Base-by-base conservation (phyloP, 1,284 basidiomycete species). In the Ustilago sp. region DNA sequence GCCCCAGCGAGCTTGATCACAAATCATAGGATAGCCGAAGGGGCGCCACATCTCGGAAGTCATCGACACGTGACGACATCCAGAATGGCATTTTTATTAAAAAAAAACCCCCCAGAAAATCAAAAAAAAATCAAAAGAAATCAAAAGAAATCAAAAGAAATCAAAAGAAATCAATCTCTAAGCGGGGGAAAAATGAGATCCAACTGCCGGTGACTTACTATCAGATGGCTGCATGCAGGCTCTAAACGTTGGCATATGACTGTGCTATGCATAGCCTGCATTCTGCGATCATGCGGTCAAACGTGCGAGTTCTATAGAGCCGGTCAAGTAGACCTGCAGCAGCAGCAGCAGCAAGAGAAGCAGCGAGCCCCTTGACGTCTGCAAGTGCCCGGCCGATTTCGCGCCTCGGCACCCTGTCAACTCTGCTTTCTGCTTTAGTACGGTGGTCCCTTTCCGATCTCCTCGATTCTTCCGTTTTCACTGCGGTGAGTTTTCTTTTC, bases 151-250 rank as follows among this genome's bases (percentile, higher is more conserved):
- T n/a, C n/a, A n/a, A n/a, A n/a, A 23, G 31, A 23, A 23, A 39
- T 17, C 12, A 62, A 23, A 11, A n/a, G 32, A 36, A 32, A 39
- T n/a, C 12, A 19, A 41, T 23, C 23, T 32, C 31, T 32, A 39
- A 39, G 47, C 35, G 58, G 39, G 31, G 31, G 28, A 52, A 59
- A 23, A 15, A 15, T 43, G 31, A n/a, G 34, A 50, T 41, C 54
- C 28, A 23, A 32, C 54, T 56, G 59, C 51, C 59, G 59, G 59
- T 45, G 59, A 61, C 59, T 61, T 53, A 6, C 23, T 53, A 51
- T 61, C 59, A 53, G 9, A 9, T 32, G 38, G 13, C 38, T 43
- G 38, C 54, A 39, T 12, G 28, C n/a, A 17, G 19, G 12, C 54
- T n/a, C 28, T n/a, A 32, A 36, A 48, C 28, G n/a, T 48, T 48